Evolutionary conservation across 768 basidiomycete genomes (phyloP).

Genomic region (Lactifluus echinatus): DNA sequence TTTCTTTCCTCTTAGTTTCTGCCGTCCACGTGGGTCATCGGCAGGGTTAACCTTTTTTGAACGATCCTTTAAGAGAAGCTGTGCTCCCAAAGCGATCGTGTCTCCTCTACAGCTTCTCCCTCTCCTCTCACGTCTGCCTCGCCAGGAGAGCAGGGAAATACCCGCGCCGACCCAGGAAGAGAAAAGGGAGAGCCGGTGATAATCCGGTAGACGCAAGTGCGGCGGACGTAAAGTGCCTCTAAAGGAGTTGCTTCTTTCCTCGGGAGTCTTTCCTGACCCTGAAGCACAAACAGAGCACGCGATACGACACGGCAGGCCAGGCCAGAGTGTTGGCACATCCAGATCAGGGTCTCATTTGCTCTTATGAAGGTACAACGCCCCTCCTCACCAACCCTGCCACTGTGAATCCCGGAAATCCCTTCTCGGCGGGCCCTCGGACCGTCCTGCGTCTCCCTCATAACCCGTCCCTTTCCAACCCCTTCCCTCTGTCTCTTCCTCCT

Average conservation of each 20-base stretch:
- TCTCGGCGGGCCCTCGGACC: background rate
- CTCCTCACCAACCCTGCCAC: background rate
- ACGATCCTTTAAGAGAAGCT: too few species aligned
- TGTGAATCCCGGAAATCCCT: background rate
- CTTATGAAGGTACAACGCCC: background rate
- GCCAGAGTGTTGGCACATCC: constrained; percentile 21
- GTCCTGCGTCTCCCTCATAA: background rate
- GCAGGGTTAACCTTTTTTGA: background rate
- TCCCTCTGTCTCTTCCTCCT: background rate
- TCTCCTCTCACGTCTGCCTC: too few species aligned
- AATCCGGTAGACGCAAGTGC: background rate
- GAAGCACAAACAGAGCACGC: background rate
- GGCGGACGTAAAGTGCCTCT: background rate
- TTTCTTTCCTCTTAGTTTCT: too few species aligned
- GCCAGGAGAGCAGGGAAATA: too few species aligned
- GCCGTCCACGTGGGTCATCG: too few species aligned
- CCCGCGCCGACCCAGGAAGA: constrained; percentile 23
- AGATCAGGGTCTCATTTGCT: constrained; percentile 45
- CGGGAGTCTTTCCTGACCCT: background rate
- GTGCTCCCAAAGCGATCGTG: too few species aligned
- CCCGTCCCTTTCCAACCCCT: background rate
- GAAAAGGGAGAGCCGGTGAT: background rate
- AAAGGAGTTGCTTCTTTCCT: background rate
- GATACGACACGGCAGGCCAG: background rate
- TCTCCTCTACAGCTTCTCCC: too few species aligned